Conservation (phyloP, 352 stramenopile species). For the Stephanocyclus meneghinianus region DNA sequence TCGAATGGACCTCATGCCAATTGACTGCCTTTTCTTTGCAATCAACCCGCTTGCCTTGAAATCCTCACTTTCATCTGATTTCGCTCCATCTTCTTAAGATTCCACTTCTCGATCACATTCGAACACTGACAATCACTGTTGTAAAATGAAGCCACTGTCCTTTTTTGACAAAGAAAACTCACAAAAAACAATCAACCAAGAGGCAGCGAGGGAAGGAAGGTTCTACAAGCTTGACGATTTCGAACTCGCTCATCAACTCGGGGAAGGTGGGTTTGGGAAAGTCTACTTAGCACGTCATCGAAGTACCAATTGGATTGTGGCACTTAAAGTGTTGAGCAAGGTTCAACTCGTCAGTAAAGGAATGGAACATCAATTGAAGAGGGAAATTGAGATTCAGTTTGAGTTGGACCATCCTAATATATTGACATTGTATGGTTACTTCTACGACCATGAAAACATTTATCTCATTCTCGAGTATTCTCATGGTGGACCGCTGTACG, state of each 20-base stretch:
- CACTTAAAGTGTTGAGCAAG: conserved; percentile 98
- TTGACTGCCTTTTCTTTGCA: too few species aligned
- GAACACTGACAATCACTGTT: too few species aligned
- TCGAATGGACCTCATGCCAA: too few species aligned
- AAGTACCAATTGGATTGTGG: conserved; percentile 97
- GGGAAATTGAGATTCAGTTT: conserved; percentile 99
- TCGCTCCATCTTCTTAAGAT: too few species aligned
- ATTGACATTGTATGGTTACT: conserved; percentile 96
- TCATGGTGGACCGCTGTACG: conserved; percentile 97
- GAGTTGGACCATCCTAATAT: conserved; percentile 97
- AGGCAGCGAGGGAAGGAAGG: conserved; percentile 39
- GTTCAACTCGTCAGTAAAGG: conserved; percentile 94
- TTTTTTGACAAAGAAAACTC: too few species aligned
- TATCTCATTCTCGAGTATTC: conserved; percentile 99
- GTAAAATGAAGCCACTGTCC: too few species aligned
- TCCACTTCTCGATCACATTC: too few species aligned
- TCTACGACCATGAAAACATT: conserved; percentile 97
- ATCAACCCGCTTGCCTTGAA: too few species aligned
- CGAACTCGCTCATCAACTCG: conserved; percentile 98
- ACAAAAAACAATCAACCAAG: too few species aligned
- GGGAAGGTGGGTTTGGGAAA: conserved; percentile 97
- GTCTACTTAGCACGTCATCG: conserved; percentile 98
- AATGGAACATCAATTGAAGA: conserved; percentile 96
- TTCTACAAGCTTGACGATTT: conserved; percentile 95
- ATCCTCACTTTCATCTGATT: too few species aligned